Percentiles rank a stretch among this genome's conserved stretches.
Evolutionary conservation across 2,329 filamentous ascomycete species (phyloP).

Genomic region (Emergomyces orientalis): DNA sequence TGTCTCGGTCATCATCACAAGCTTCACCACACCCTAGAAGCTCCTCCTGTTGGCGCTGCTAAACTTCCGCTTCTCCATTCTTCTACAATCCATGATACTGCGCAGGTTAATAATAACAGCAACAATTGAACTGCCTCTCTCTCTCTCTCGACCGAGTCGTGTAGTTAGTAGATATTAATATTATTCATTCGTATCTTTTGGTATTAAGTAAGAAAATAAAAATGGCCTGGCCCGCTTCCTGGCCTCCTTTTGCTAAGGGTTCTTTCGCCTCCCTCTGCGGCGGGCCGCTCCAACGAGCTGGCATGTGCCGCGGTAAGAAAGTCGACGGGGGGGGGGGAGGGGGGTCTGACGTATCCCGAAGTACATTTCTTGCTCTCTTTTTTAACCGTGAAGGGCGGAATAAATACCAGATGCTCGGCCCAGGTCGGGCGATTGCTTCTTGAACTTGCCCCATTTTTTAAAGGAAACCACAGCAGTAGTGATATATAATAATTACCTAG

Average conservation of each 20-base stretch:
- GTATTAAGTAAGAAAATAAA: too few species aligned
- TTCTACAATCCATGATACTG: too few species aligned
- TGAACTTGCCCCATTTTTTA: neutral
- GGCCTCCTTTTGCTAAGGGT: neutral
- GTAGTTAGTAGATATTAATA: neutral
- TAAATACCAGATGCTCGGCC: constrained; percentile 7
- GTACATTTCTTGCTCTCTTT: neutral
- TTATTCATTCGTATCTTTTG: neutral
- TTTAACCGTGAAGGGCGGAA: neutral
- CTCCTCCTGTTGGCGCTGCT: too few species aligned
- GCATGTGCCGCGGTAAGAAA: neutral
- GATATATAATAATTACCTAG: neutral
- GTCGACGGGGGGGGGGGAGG: too few species aligned
- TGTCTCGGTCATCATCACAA: neutral
- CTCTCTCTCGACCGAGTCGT: neutral
- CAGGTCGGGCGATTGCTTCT: neutral
- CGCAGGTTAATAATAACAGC: too few species aligned
- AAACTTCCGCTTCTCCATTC: neutral
- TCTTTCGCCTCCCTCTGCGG: neutral
- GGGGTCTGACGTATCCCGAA: constrained; percentile 7
- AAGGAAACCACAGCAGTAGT: neutral
- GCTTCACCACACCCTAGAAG: too few species aligned
- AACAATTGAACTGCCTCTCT: too few species aligned
- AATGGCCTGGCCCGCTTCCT: neutral
- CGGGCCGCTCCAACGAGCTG: neutral